Conservation (phyloP, 2,329 filamentous ascomycete species). For the Fusarium brachygibbosum region DNA sequence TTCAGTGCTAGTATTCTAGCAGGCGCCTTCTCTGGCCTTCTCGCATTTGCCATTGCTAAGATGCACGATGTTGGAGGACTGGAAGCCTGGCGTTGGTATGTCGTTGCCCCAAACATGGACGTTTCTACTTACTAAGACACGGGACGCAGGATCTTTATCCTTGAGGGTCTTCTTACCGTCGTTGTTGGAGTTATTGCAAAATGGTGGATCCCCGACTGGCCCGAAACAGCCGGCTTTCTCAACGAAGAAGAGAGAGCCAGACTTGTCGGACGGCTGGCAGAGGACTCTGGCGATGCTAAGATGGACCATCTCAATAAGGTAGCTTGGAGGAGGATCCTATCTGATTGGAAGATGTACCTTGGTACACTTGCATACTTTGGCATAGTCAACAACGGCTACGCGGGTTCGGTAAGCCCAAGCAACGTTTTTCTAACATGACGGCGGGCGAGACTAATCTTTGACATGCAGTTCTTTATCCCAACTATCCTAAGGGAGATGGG, state of each 20-base stretch:
- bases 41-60: conserved; percentile 12
- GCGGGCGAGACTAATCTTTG: rapidly evolving
- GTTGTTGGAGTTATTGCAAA: conserved; percentile 75
- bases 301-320: conserved; percentile 55
- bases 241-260: conserved; percentile 77
- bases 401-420: conserved; percentile 57
- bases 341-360: conserved; percentile 64
- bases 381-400: conserved; percentile 67
- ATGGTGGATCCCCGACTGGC: conserved; percentile 84
- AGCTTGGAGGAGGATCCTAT: conserved; percentile 70
- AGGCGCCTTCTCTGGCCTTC: conserved; percentile 4
- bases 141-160: conserved; percentile 68
- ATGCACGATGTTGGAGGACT: conserved; percentile 14
- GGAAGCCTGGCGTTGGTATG: conserved; percentile 21
- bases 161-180: conserved; percentile 78
- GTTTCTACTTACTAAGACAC: rapidly evolving
- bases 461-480: conserved; percentile 65
- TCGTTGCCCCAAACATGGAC: rapidly evolving
- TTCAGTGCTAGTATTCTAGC: conserved; percentile 3
- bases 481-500: conserved; percentile 73
- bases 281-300: not conserved
- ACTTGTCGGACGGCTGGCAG: conserved; percentile 74
- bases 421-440: rapidly evolving
- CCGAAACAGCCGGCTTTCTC: conserved; percentile 83
- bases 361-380: conserved; percentile 39